Percentiles rank a stretch among this genome's conserved stretches.
phyloP scores from a whole-genome alignment of 805 yeast genomes.

The Cyberlindnera maritima region DNA sequence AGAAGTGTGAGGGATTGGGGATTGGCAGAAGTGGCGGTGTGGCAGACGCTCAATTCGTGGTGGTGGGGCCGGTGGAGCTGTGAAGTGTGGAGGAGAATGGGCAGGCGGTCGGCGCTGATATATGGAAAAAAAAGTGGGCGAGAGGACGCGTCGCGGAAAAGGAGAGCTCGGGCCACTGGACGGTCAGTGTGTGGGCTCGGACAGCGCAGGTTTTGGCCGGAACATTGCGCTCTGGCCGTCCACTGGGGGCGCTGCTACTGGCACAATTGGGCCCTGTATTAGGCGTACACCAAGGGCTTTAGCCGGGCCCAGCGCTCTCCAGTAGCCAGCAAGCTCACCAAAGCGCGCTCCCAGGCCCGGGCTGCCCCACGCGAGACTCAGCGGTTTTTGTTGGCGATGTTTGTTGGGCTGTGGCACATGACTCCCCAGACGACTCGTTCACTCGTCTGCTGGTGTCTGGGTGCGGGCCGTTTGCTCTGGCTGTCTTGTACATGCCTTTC shows the following conservation, averaged over 20 bases:
- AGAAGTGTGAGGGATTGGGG: not conserved
- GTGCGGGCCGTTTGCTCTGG: not conserved
- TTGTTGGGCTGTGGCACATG: not conserved
- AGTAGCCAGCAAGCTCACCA: not conserved
- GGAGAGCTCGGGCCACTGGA: not conserved
- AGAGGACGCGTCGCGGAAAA: slow-evolving; percentile 7
- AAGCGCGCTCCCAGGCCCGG: not conserved
- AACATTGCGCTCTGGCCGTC: too few species aligned
- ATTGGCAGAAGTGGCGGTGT: not conserved
- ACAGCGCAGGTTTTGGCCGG: too few species aligned
- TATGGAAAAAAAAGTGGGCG: slow-evolving; percentile 1
- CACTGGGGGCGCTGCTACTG: too few species aligned
- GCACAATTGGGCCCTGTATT: too few species aligned
- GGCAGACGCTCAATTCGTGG: not conserved
- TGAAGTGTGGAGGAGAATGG: not conserved
- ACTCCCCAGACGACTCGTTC: not conserved
- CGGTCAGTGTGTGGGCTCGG: not conserved
- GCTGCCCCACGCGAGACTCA: too few species aligned
- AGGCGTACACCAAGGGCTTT: too few species aligned
- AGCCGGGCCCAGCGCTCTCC: too few species aligned
- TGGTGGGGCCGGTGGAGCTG: not conserved
- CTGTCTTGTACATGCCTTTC: too few species aligned
- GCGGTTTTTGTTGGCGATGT: not conserved
- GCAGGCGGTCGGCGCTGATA: not conserved
- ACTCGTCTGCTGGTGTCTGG: not conserved